Percentiles rank a stretch among this genome's conserved stretches.
These are phyloP conservation scores for Chrysoporthe puriensis DNA, from an alignment of 2,329 filamentous ascomycete genomes.

Conservation along the genomic window DNA sequence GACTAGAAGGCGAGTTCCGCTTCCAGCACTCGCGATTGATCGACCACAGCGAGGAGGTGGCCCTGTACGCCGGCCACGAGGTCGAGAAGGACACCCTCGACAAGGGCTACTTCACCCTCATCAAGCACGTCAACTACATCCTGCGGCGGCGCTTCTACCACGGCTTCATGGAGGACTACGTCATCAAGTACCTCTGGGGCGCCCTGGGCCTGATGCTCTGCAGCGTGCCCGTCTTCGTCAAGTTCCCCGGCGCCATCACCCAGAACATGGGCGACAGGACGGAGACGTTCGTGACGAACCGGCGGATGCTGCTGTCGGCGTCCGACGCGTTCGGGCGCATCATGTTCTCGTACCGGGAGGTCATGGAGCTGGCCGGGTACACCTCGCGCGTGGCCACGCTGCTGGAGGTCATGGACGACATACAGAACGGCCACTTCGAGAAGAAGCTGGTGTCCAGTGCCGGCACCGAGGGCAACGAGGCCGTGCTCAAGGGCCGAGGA, in stretches of 20 bases:
- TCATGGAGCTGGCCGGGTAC: constrained; percentile 94
- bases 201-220: constrained; percentile 89
- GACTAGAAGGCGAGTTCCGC: constrained; percentile 92
- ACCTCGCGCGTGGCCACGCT: constrained; percentile 90
- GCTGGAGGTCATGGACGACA: constrained; percentile 92
- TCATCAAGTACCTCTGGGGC: constrained; percentile 99
- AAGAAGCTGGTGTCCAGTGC: constrained; percentile 95
- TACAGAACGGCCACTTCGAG: constrained; percentile 86
- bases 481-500: constrained; percentile 81
- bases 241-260: constrained; percentile 72
- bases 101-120: constrained; percentile 98
- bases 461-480: constrained; percentile 78
- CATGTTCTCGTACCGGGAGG: constrained; percentile 98
- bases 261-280: constrained; percentile 72
- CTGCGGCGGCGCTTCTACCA: constrained; percentile 89
- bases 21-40: constrained; percentile 95
- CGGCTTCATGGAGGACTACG: constrained; percentile 99
- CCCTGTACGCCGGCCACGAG: constrained; percentile 87
- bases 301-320: constrained; percentile 86
- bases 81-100: constrained; percentile 95
- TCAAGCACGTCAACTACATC: constrained; percentile 98
- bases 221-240: constrained; percentile 94
- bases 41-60: constrained; percentile 94
- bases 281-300: constrained; percentile 88
- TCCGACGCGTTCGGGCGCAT: constrained; percentile 94